Evolutionary conservation across 2,329 filamentous ascomycete species (phyloP).

Genomic region (Ophiocordyceps australis): DNA sequence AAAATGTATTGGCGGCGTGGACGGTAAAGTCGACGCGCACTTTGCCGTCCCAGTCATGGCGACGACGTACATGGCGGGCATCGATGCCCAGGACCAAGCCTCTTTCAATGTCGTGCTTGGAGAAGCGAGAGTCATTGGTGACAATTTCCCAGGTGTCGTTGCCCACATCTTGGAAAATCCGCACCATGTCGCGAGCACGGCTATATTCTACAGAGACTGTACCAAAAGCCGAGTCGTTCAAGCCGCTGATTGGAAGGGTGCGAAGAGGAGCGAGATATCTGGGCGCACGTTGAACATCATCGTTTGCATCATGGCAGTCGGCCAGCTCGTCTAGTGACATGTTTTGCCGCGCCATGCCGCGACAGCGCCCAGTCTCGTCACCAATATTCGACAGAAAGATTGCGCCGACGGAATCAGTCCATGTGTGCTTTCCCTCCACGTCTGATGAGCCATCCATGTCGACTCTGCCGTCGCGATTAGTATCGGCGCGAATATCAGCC

Average conservation of each 20-base stretch:
- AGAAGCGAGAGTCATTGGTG: conserved; percentile 10
- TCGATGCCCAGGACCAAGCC: conserved; percentile 17
- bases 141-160: conserved; percentile 10
- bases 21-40: conserved; percentile 12
- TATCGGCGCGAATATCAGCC: conserved; percentile 11
- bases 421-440: conserved; percentile 6
- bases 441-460: conserved; percentile 8
- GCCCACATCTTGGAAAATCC: conserved; percentile 8
- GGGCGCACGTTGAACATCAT: conserved; percentile 11
- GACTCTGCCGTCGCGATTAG: conserved; percentile 14
- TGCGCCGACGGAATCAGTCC: conserved; percentile 9
- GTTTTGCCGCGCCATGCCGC: conserved; percentile 2
- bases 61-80: conserved; percentile 9
- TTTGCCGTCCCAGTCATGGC: conserved; percentile 9
- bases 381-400: conserved; percentile 17
- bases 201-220: conserved; percentile 4
- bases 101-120: conserved; percentile 6
- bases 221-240: conserved; percentile 5
- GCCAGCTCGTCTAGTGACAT: not conserved
- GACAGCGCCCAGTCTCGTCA: conserved; percentile 12
- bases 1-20: conserved; percentile 3
- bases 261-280: conserved; percentile 12
- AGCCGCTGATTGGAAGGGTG: conserved; percentile 10
- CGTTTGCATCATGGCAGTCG: conserved; percentile 17
- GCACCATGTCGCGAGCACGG: conserved; percentile 5